Conservation (phyloP, 257 asterid genomes). For the Lantana camara region DNA sequence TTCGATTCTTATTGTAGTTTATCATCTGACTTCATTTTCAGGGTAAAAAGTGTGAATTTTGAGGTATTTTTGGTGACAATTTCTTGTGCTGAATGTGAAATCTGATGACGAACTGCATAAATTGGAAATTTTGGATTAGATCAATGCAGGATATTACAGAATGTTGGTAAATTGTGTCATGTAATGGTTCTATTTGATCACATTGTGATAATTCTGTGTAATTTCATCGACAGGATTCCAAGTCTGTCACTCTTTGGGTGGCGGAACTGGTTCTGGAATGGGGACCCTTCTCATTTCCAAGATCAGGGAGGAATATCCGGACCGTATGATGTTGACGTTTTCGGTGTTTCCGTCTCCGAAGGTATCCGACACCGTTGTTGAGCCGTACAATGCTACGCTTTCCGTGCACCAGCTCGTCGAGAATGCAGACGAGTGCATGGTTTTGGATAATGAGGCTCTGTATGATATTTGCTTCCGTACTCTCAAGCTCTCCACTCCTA, state of each 20-base stretch:
- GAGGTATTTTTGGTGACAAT: too few relatives aligned
- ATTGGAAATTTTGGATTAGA: too few relatives aligned
- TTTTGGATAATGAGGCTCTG: constrained; percentile 58
- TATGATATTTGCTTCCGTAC: constrained; percentile 66
- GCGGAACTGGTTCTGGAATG: constrained; percentile 68
- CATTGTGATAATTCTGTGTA: not conserved
- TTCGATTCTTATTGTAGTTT: too few relatives aligned
- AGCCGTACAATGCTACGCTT: constrained; percentile 58
- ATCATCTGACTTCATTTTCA: too few relatives aligned
- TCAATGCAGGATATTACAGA: too few relatives aligned
- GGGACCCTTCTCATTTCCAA: constrained; percentile 63
- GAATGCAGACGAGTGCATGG: constrained; percentile 67
- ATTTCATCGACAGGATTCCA: constrained; percentile 46
- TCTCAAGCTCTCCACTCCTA: constrained; percentile 59
- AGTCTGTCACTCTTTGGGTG: constrained; percentile 64
- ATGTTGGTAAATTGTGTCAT: not conserved
- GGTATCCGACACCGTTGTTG: constrained; percentile 59
- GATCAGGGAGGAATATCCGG: constrained; percentile 67
- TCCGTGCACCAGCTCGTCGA: constrained; percentile 65
- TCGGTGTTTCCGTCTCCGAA: constrained; percentile 63
- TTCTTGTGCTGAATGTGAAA: too few relatives aligned
- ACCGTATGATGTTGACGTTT: constrained; percentile 61
- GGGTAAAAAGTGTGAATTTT: too few relatives aligned
- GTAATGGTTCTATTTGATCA: not conserved
- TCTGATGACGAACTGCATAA: too few relatives aligned